Evolutionary conservation across 1,139 yeast species (phyloP).

Genomic region (Taiozyma sp.): DNA sequence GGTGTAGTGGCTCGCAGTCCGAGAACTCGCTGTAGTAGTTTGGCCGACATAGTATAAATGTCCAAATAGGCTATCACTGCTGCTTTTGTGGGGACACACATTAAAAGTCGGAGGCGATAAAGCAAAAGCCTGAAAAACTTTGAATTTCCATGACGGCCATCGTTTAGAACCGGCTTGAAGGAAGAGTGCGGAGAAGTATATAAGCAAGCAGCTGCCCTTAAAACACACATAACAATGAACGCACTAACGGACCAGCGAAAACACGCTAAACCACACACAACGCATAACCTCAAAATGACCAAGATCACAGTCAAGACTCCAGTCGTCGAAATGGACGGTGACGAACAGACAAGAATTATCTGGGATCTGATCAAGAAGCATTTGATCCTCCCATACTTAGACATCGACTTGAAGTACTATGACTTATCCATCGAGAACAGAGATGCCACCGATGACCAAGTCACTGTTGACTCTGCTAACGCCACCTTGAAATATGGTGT

Average conservation of each 20-base stretch:
- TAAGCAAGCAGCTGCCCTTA: background rate
- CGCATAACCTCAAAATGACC: background rate
- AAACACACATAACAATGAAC: background rate
- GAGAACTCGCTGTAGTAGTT: background rate
- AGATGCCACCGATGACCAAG: slow-evolving; percentile 68
- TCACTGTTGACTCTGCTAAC: slow-evolving; percentile 71
- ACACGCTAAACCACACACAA: background rate
- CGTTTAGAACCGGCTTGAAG: background rate
- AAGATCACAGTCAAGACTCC: slow-evolving; percentile 70
- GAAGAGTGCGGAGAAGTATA: background rate
- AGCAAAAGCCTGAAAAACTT: background rate
- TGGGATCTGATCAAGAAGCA: slow-evolving; percentile 73
- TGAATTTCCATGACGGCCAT: background rate
- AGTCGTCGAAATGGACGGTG: slow-evolving; percentile 80
- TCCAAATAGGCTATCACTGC: background rate
- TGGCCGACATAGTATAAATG: background rate
- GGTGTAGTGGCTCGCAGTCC: background rate
- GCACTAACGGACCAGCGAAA: background rate
- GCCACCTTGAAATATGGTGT: slow-evolving; percentile 76
- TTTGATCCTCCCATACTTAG: slow-evolving; percentile 65
- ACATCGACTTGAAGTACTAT: slow-evolving; percentile 70
- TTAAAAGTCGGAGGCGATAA: background rate
- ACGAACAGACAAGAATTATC: slow-evolving; percentile 83
- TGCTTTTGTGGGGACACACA: background rate
- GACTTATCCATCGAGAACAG: slow-evolving; percentile 70